A percentile compares a stretch with the other conserved stretches of the same genome.
These are phyloP conservation scores for Adansonia digitata DNA, from an alignment of 345 rosid genomes.

Conservation along the genomic window DNA sequence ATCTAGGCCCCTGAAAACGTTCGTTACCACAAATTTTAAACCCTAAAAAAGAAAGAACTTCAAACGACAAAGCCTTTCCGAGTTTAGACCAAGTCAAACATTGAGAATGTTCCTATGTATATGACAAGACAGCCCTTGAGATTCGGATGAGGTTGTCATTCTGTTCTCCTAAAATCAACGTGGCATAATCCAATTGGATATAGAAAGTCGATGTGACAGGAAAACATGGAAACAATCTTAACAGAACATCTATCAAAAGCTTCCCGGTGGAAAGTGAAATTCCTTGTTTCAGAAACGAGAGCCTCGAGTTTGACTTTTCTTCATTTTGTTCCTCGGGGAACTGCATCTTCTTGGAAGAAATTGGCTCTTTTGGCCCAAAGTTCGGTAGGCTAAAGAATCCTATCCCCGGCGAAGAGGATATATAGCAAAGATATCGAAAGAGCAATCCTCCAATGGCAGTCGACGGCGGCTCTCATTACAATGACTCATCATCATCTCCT, in stretches of 20 bases:
- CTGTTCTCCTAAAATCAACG: not conserved
- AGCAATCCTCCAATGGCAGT: slow-evolving; percentile 11
- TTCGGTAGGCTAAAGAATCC: slow-evolving; percentile 27
- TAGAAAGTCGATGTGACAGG: not conserved
- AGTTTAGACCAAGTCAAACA: not conserved
- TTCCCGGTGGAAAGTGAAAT: not conserved
- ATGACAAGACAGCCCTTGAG: not conserved
- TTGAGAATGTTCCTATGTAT: not conserved
- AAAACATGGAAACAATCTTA: not conserved
- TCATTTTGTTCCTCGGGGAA: not conserved
- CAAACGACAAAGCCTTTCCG: not conserved
- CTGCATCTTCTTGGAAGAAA: slow-evolving; percentile 21
- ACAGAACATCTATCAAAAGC: not conserved
- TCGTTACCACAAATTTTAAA: not conserved
- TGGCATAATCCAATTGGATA: not conserved
- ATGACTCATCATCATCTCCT: slow-evolving; percentile 31
- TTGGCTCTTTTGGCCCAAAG: slow-evolving; percentile 26
- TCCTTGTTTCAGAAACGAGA: not conserved
- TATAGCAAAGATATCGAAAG: not conserved
- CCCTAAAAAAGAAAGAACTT: not conserved
- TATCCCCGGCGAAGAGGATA: slow-evolving; percentile 17
- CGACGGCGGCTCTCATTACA: slow-evolving; percentile 19
- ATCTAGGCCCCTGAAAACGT: not conserved
- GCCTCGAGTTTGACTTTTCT: not conserved
- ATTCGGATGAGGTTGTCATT: not conserved